phyloP scores from a whole-genome alignment of 208 protist species.

The Wallacemonas sp. region DNA sequence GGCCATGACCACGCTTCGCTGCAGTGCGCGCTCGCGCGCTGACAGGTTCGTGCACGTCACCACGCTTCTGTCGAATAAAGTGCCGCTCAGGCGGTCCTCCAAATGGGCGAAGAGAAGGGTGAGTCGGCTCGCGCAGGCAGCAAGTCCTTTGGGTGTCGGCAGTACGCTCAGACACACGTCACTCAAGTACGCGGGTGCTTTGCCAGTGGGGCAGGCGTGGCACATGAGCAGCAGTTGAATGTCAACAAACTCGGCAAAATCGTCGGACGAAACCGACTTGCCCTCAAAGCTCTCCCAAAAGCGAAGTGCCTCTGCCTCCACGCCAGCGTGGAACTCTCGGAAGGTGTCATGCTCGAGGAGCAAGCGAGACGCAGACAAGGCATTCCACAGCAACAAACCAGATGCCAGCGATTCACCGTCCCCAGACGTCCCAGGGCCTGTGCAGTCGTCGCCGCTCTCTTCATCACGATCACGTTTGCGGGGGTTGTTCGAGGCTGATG shows the following conservation, averaged over 20 bases:
- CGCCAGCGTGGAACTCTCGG: conserved; percentile 43
- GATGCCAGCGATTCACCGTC: not conserved
- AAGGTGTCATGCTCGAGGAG: conserved; percentile 51
- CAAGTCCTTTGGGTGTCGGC: conserved; percentile 4
- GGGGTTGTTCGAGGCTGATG: not conserved
- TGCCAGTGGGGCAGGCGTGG: not conserved
- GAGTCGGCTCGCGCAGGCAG: conserved; percentile 18
- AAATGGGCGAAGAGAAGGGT: conserved; percentile 58
- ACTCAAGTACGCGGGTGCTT: conserved; percentile 11
- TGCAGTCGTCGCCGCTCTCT: conserved; percentile 20
- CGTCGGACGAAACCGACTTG: not conserved
- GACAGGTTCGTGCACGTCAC: conserved; percentile 44
- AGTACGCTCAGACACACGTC: conserved; percentile 7
- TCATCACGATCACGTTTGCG: conserved; percentile 25
- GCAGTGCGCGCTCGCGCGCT: not conserved
- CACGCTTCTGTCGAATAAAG: conserved; percentile 70
- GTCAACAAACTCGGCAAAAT: conserved; percentile 6
- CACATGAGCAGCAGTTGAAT: conserved; percentile 22
- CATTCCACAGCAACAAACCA: conserved; percentile 49
- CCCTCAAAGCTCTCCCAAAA: conserved; percentile 50
- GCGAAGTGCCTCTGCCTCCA: conserved; percentile 27
- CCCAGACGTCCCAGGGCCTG: no score
- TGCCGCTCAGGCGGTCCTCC: conserved; percentile 58
- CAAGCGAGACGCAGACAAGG: conserved; percentile 61
- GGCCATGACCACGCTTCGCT: not conserved